These are phyloP conservation scores for Talaromyces sp. DNA, from an alignment of 2,329 filamentous ascomycete species.

Conservation along the genomic window DNA sequence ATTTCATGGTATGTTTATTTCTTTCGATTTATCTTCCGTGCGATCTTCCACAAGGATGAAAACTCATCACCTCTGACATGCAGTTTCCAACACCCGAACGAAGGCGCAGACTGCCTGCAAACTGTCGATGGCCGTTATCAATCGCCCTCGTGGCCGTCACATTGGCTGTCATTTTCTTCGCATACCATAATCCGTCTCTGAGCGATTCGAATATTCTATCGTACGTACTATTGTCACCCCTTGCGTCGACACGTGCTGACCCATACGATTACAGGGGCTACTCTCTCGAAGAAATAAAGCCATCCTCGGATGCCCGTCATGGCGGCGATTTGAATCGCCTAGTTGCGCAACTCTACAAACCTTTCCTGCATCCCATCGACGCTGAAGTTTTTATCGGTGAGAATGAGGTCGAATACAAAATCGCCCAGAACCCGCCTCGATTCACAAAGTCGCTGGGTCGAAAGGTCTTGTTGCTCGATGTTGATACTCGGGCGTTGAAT, in stretches of 20 bases:
- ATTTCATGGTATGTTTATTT: conserved; percentile 8
- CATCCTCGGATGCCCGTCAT: conserved; percentile 1
- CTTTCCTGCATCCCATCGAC: conserved; percentile 15
- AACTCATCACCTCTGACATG: neutral
- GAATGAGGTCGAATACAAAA: conserved; percentile 12
- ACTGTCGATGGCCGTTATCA: conserved; percentile 15
- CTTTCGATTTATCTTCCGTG: neutral
- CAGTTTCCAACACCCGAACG: conserved; percentile 16
- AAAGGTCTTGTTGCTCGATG: conserved; percentile 16
- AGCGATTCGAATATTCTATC: conserved; percentile 11
- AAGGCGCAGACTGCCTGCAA: conserved; percentile 15
- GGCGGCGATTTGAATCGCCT: conserved; percentile 12
- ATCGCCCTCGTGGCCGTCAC: conserved; percentile 6
- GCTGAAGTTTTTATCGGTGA: conserved; percentile 15
- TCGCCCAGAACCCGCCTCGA: conserved; percentile 13
- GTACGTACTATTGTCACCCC: conserved; percentile 8
- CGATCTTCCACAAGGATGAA: neutral
- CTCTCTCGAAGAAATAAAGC: conserved; percentile 12
- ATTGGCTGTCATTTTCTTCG: conserved; percentile 12
- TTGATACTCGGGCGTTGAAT: conserved; percentile 16
- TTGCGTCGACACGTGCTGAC: conserved; percentile 9
- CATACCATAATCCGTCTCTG: conserved; percentile 12
- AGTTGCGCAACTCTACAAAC: conserved; percentile 16
- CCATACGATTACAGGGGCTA: neutral
- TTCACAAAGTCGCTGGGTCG: conserved; percentile 15